These are phyloP conservation scores for Saturnispora halmiae DNA, from an alignment of 805 yeast species.

Conservation along the genomic window DNA sequence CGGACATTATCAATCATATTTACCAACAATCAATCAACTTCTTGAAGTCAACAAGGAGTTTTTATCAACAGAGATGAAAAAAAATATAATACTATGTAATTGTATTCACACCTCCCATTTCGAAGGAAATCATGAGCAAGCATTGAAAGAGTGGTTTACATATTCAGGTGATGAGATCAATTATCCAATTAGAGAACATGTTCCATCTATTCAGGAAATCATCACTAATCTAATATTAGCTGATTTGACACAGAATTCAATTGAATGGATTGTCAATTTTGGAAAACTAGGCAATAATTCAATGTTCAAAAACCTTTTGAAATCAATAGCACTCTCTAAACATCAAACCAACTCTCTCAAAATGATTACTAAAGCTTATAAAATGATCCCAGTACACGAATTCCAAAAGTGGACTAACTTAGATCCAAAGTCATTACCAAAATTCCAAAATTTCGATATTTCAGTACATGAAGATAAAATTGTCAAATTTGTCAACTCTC, in stretches of 20 bases:
- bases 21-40: conserved; percentile 43
- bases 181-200: background rate
- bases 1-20: conserved; percentile 45
- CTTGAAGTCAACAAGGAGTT: conserved; percentile 14
- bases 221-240: background rate
- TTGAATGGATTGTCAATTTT: conserved; percentile 8
- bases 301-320: background rate
- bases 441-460: background rate
- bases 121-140: conserved; percentile 26
- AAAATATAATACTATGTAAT: conserved; percentile 34
- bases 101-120: conserved; percentile 40
- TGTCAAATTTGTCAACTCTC: background rate
- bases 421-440: background rate
- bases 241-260: background rate
- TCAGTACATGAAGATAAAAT: background rate
- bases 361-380: background rate
- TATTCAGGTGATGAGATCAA: no score
- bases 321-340: background rate
- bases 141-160: conserved; percentile 23
- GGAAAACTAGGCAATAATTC: background rate
- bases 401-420: background rate
- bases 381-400: background rate
- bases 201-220: background rate
- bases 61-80: conserved; percentile 23
- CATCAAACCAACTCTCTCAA: background rate